Base-by-base conservation (phyloP, 2,329 filamentous ascomycete species). In the Polytolypa hystricis region DNA sequence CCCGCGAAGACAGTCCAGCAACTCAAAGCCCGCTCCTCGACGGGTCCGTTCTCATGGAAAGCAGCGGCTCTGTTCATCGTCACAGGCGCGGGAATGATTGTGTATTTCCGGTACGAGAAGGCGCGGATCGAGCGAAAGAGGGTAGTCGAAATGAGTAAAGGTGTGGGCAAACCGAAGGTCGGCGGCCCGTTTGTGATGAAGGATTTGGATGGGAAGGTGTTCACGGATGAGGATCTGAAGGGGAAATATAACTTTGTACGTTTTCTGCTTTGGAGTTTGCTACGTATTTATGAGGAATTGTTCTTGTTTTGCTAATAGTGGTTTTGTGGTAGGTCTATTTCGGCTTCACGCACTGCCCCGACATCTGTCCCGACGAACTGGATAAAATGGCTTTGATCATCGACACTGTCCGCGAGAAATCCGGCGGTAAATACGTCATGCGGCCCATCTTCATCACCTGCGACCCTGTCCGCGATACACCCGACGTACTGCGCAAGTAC, bases 311-410 rank as follows among this genome's bases (percentile, higher is more conserved):
- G n/a, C n/a, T n/a, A n/a, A n/a, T n/a, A n/a, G n/a, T n/a, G 9
- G 19, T 1, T 14, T 30, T 17, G 9, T 12, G 17, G 42, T 47
- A 91, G 84, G 78, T 96, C 25, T 98, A 98, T 66, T 98, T 98
- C 58, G 91, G 91, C 53, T 98, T 98, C 71, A 89, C 85, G 6
- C 87, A 95, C 62, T 98, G 91, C 59, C 91, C 91, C 16, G 91
- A 98, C 58, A 98, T 98, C 57, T 98, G 91, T 67, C 91, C 91
- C 21, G 91, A 98, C 55, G 91, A 98, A 65, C 80, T 98, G 51
- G 91, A 98, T 67, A 98, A 98, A 69, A 95, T 98, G 87, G 84
- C 89, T n/a, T 71, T 73, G 40, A 94, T 96, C 76, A 81, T 93
- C 54, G 86, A 98, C 55, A 67, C 67, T 41, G 71, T 79, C 36